Conservation (phyloP, 2,329 filamentous ascomycete species). For the Hymenoscyphus scutula region DNA sequence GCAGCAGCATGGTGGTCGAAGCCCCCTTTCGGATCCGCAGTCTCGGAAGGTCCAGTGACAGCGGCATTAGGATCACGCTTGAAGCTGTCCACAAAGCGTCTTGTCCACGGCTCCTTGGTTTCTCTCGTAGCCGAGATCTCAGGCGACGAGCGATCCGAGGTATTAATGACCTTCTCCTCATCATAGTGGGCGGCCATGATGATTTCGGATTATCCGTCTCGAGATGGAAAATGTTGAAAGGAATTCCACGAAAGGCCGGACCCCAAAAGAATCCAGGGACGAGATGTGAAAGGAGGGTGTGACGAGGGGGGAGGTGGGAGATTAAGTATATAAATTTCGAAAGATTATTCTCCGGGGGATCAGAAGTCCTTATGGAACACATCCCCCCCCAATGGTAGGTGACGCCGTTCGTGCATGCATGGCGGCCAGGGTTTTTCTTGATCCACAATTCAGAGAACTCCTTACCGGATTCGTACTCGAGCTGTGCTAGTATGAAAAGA, state of each 20-base stretch:
- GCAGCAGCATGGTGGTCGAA: constrained; percentile 64
- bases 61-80: constrained; percentile 43
- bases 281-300: not conserved
- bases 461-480: not conserved
- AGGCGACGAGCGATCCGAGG: constrained; percentile 1
- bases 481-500: not conserved
- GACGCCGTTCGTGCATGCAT: constrained; percentile 4
- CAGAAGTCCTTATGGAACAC: not conserved
- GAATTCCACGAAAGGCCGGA: not conserved
- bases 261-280: not conserved
- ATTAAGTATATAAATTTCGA: constrained; percentile 4
- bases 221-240: not conserved
- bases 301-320: constrained; percentile 4
- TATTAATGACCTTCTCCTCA: not conserved
- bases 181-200: constrained; percentile 1
- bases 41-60: constrained; percentile 37
- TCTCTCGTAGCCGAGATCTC: not conserved
- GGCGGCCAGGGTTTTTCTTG: not conserved
- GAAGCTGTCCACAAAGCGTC: constrained; percentile 32
- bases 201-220: not conserved
- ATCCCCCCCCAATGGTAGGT: constrained; percentile 1
- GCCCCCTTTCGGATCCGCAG: constrained; percentile 28
- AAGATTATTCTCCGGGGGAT: not conserved
- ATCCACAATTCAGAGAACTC: not conserved
- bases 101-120: constrained; percentile 22